Evolutionary conservation across 225 moss, liverwort and hornwort species (phyloP).

Genomic region (Takakia lepidozioides): DNA sequence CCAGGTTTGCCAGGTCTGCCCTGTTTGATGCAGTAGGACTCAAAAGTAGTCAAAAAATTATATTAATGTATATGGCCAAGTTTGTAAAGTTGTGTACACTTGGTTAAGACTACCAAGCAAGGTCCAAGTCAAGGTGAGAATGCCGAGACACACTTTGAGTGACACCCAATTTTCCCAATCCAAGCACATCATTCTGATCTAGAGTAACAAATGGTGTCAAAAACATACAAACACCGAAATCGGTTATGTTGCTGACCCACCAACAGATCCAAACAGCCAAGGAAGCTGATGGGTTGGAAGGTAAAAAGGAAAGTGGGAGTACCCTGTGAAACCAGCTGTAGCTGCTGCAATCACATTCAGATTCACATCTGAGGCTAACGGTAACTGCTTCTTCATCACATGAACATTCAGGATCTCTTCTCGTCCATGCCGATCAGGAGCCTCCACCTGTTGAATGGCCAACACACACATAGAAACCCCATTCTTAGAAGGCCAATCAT

Average conservation of each 20-base stretch:
- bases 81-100: too few relatives aligned
- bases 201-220: too few relatives aligned
- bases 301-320: constrained; percentile 1
- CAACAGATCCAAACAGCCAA: too few relatives aligned
- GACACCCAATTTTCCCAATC: too few relatives aligned
- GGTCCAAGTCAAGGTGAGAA: not conserved
- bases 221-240: too few relatives aligned
- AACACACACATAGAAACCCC: too few relatives aligned
- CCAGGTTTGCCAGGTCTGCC: constrained; percentile 94
- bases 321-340: constrained; percentile 97
- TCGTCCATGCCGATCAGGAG: constrained; percentile 89
- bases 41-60: not conserved
- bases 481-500: too few relatives aligned
- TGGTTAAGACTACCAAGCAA: not conserved
- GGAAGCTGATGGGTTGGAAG: not conserved
- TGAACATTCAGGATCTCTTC: constrained; percentile 85
- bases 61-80: too few relatives aligned
- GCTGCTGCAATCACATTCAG: constrained; percentile 82
- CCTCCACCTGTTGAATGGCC: constrained; percentile 56
- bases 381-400: constrained; percentile 79
- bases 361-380: constrained; percentile 77
- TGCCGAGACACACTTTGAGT: too few relatives aligned
- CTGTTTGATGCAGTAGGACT: constrained; percentile 28
- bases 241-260: too few relatives aligned
- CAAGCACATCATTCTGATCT: too few relatives aligned